Evolutionary conservation across 2,329 filamentous ascomycete species (phyloP).

Genomic region (Aureobasidium sp.): DNA sequence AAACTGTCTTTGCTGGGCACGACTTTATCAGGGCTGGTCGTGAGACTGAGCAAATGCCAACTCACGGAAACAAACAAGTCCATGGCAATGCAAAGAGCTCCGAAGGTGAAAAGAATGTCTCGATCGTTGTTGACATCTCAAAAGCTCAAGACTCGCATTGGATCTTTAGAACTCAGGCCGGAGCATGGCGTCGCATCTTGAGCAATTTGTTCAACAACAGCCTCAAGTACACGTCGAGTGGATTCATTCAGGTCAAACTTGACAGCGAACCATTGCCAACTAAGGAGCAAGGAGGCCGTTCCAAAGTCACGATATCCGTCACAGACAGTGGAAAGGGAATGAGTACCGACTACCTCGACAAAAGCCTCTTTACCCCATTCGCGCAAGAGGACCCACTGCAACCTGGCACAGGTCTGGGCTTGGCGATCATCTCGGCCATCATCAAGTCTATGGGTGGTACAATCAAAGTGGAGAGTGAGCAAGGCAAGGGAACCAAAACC

Average conservation of each 20-base stretch:
- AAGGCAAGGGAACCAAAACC: slow-evolving; percentile 41
- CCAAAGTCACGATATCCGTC: slow-evolving; percentile 27
- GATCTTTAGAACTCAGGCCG: slow-evolving; percentile 35
- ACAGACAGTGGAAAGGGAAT: slow-evolving; percentile 60
- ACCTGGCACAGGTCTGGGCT: slow-evolving; percentile 54
- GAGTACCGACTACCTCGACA: slow-evolving; percentile 51
- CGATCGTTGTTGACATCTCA: slow-evolving; percentile 3
- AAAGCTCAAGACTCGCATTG: slow-evolving; percentile 23
- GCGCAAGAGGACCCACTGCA: slow-evolving; percentile 53
- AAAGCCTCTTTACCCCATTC: slow-evolving; percentile 55
- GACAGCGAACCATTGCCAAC: neutral
- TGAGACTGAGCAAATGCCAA: slow-evolving; percentile 1
- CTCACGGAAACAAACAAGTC: neutral
- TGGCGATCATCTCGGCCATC: slow-evolving; percentile 54
- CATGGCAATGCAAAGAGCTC: neutral
- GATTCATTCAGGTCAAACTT: slow-evolving; percentile 29
- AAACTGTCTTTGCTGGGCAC: slow-evolving; percentile 30
- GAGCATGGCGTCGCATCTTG: slow-evolving; percentile 35
- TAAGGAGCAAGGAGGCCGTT: neutral
- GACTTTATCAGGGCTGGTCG: slow-evolving; percentile 25
- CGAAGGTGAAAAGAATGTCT: neutral
- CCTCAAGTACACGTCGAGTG: slow-evolving; percentile 37
- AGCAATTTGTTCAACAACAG: slow-evolving; percentile 42
- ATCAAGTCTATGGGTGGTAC: slow-evolving; percentile 51
- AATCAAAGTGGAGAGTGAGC: slow-evolving; percentile 47